These are phyloP conservation scores for Phytophthora citrophthora DNA, from an alignment of 352 stramenopile genomes.

Conservation along the genomic window DNA sequence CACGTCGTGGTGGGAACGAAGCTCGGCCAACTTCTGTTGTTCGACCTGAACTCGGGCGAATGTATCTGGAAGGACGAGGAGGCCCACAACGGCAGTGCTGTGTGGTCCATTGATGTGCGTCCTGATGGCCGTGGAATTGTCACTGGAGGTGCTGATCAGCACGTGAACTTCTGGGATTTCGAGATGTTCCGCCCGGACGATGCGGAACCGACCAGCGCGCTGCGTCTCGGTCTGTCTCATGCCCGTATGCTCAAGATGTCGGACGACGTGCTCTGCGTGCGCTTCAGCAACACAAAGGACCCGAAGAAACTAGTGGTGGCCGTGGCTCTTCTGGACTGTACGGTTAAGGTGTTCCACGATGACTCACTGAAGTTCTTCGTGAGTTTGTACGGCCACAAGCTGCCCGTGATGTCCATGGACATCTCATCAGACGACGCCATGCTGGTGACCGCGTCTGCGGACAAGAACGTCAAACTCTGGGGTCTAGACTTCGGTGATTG, in stretches of 20 bases:
- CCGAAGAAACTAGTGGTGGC: slow-evolving; percentile 87
- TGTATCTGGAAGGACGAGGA: slow-evolving; percentile 88
- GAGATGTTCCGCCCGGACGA: slow-evolving; percentile 83
- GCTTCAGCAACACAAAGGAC: slow-evolving; percentile 95
- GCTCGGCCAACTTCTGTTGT: slow-evolving; percentile 93
- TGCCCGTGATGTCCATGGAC: slow-evolving; percentile 98
- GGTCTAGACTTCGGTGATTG: slow-evolving; percentile 99
- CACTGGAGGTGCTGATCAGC: slow-evolving; percentile 96
- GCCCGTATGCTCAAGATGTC: slow-evolving; percentile 98
- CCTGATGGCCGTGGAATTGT: slow-evolving; percentile 92
- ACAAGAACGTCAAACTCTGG: slow-evolving; percentile 99
- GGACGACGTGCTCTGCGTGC: slow-evolving; percentile 98
- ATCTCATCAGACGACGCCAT: slow-evolving; percentile 98
- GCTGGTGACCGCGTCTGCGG: slow-evolving; percentile 96
- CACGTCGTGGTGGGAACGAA: slow-evolving; percentile 98
- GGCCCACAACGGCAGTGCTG: slow-evolving; percentile 92
- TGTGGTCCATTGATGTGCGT: slow-evolving; percentile 98
- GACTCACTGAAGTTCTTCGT: slow-evolving; percentile 99
- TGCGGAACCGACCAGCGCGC: slow-evolving; percentile 40
- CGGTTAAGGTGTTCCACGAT: slow-evolving; percentile 99
- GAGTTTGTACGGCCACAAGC: slow-evolving; percentile 98
- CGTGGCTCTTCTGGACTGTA: slow-evolving; percentile 95
- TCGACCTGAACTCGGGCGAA: slow-evolving; percentile 97
- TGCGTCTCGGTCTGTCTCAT: slow-evolving; percentile 94
- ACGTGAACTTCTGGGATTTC: slow-evolving; percentile 99